Evolutionary conservation across 2,329 filamentous ascomycete species (phyloP).

Genomic region (Hypoxylon sp.): DNA sequence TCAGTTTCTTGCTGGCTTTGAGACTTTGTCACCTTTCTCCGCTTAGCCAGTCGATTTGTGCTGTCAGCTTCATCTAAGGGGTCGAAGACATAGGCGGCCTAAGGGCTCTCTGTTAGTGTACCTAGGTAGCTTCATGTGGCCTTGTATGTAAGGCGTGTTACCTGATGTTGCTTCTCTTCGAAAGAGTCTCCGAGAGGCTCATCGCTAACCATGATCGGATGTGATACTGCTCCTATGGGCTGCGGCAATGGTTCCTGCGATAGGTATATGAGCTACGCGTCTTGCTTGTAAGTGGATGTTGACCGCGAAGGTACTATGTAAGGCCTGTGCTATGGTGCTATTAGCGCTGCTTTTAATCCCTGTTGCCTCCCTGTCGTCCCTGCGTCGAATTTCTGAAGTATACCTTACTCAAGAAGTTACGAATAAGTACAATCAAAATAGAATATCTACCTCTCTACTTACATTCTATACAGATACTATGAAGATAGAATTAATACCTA

Average conservation of each 20-base stretch:
- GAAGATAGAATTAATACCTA: no score
- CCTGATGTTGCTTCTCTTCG: conserved; percentile 51
- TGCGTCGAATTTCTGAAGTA: neutral
- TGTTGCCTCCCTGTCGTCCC: conserved; percentile 10
- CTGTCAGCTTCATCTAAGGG: conserved; percentile 56
- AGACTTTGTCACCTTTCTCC: conserved; percentile 64
- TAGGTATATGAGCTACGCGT: conserved; percentile 22
- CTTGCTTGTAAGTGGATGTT: conserved; percentile 15
- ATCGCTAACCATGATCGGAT: conserved; percentile 44
- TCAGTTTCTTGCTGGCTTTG: conserved; percentile 40
- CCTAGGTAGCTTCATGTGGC: neutral
- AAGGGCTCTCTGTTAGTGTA: conserved; percentile 38
- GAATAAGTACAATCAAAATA: no score
- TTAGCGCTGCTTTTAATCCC: conserved; percentile 23
- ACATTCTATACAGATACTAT: no score
- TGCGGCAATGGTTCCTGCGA: neutral
- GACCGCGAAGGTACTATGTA: no score
- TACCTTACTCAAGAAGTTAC: no score
- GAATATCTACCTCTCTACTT: neutral
- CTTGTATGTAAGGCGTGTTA: conserved; percentile 20
- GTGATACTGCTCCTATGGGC: neutral
- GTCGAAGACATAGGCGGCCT: conserved; percentile 74
- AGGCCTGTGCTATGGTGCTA: neutral
- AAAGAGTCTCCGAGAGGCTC: conserved; percentile 41
- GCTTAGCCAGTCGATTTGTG: conserved; percentile 63